These are phyloP conservation scores for Byssoonygena ceratinophila DNA, from an alignment of 2,329 filamentous ascomycete genomes.

Conservation along the genomic window DNA sequence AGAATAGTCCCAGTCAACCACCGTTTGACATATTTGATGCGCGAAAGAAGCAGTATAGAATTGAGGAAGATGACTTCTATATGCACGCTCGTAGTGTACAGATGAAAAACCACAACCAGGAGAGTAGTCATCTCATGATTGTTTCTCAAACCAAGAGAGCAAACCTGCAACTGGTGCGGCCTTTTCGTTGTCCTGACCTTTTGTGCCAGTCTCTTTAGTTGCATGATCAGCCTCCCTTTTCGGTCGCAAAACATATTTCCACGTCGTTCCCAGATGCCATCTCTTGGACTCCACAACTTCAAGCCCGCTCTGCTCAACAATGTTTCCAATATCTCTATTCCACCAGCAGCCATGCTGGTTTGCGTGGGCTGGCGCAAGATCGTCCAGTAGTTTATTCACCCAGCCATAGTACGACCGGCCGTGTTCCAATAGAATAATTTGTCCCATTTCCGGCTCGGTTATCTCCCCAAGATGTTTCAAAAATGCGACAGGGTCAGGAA, in stretches of 20 bases:
- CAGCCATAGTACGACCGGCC: slow-evolving; percentile 39
- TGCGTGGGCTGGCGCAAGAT: slow-evolving; percentile 39
- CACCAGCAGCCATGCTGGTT: slow-evolving; percentile 45
- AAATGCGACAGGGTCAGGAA: slow-evolving; percentile 34
- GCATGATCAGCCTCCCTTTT: slow-evolving; percentile 12
- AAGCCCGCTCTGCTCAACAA: slow-evolving; percentile 39
- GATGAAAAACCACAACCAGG: neutral
- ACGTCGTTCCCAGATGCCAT: slow-evolving; percentile 42
- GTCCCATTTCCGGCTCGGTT: slow-evolving; percentile 31
- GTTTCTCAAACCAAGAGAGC: slow-evolving; percentile 6
- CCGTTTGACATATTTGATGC: too few relatives aligned
- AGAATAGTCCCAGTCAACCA: too few relatives aligned
- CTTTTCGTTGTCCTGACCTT: neutral
- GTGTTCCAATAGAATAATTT: slow-evolving; percentile 41
- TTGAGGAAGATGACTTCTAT: neutral
- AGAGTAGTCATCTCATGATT: slow-evolving; percentile 1
- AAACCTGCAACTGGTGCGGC: neutral
- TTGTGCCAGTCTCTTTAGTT: neutral
- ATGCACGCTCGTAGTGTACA: neutral
- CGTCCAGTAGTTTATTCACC: slow-evolving; percentile 40
- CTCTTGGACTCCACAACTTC: slow-evolving; percentile 39
- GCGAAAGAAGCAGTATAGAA: too few relatives aligned
- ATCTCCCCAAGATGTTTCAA: slow-evolving; percentile 34
- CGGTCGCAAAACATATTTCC: slow-evolving; percentile 34
- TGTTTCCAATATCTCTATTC: slow-evolving; percentile 42